A percentile compares a stretch with the other conserved stretches of the same genome.
These are phyloP conservation scores for Metschnikowia amazonensis DNA, from an alignment of 805 yeast species.

Conservation along the genomic window DNA sequence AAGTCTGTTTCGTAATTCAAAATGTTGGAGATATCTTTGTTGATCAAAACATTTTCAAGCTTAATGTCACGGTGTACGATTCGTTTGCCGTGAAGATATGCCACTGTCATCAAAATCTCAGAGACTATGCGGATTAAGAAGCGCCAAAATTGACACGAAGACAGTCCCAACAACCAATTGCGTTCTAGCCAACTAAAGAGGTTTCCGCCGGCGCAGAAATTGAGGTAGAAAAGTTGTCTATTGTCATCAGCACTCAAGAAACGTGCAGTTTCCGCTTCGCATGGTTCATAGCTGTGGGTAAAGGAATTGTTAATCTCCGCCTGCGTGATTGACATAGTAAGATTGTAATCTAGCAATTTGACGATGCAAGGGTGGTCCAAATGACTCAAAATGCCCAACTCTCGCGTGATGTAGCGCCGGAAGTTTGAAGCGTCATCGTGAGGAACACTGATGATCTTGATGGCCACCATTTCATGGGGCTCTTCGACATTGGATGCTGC, in stretches of 20 bases:
- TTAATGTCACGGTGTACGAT: slow-evolving; percentile 91
- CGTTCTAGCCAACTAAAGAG: slow-evolving; percentile 55
- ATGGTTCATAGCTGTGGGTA: neutral
- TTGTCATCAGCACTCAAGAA: slow-evolving; percentile 18
- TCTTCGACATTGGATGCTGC: slow-evolving; percentile 36
- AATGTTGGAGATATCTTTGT: slow-evolving; percentile 15
- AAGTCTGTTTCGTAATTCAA: slow-evolving; percentile 8
- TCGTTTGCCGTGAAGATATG: slow-evolving; percentile 59
- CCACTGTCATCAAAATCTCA: slow-evolving; percentile 66
- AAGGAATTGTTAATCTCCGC: slow-evolving; percentile 23
- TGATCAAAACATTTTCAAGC: slow-evolving; percentile 73
- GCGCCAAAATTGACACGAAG: slow-evolving; percentile 34
- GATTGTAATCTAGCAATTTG: slow-evolving; percentile 49
- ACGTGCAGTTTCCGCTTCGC: neutral
- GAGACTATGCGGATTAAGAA: slow-evolving; percentile 61
- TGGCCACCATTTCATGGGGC: slow-evolving; percentile 47
- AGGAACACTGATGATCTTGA: slow-evolving; percentile 58
- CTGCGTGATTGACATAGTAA: slow-evolving; percentile 25
- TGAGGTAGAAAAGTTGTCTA: slow-evolving; percentile 54
- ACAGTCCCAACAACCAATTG: slow-evolving; percentile 17
- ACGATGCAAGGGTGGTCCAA: slow-evolving; percentile 70
- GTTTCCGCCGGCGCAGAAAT: slow-evolving; percentile 84
- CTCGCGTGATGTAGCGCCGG: slow-evolving; percentile 49
- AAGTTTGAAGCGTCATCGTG: slow-evolving; percentile 26
- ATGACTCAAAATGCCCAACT: slow-evolving; percentile 57